Evolutionary conservation across 2,329 filamentous ascomycete genomes (phyloP).

Genomic region (Xylariaceae sp.): DNA sequence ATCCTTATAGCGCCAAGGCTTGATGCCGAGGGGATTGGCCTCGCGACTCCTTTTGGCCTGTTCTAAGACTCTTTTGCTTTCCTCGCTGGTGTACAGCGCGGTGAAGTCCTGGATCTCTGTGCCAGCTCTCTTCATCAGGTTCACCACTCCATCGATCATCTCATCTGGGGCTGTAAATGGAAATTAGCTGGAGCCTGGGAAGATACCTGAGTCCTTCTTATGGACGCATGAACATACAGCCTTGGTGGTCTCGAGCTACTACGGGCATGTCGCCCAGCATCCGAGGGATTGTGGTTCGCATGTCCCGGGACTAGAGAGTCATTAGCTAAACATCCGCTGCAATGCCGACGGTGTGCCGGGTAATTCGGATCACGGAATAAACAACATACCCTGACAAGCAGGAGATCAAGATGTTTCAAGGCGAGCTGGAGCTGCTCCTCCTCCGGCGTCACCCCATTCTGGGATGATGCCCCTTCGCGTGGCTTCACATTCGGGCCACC

Average conservation of each 20-base stretch:
- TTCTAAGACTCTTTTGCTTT: constrained; percentile 46
- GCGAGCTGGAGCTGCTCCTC: constrained; percentile 47
- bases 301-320: constrained; percentile 38
- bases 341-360: not conserved
- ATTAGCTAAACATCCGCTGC: constrained; percentile 1
- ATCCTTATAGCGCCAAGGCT: constrained; percentile 53
- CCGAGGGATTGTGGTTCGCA: constrained; percentile 46
- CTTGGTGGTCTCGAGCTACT: constrained; percentile 34
- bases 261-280: constrained; percentile 48
- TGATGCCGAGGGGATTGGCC: constrained; percentile 52
- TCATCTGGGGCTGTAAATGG: constrained; percentile 41
- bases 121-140: constrained; percentile 41
- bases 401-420: constrained; percentile 46
- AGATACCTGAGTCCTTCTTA: not conserved
- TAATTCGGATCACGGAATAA: not conserved
- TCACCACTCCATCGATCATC: constrained; percentile 37
- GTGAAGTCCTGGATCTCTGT: constrained; percentile 49
- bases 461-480: constrained; percentile 2
- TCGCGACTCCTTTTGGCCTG: constrained; percentile 49
- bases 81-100: constrained; percentile 42
- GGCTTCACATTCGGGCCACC: constrained; percentile 8
- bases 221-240: constrained; percentile 37
- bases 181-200: constrained; percentile 18
- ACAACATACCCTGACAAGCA: constrained; percentile 48
- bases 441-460: constrained; percentile 37